These are phyloP conservation scores for Pinus taeda DNA, from an alignment of 75 land plant genomes.

Conservation along the genomic window DNA sequence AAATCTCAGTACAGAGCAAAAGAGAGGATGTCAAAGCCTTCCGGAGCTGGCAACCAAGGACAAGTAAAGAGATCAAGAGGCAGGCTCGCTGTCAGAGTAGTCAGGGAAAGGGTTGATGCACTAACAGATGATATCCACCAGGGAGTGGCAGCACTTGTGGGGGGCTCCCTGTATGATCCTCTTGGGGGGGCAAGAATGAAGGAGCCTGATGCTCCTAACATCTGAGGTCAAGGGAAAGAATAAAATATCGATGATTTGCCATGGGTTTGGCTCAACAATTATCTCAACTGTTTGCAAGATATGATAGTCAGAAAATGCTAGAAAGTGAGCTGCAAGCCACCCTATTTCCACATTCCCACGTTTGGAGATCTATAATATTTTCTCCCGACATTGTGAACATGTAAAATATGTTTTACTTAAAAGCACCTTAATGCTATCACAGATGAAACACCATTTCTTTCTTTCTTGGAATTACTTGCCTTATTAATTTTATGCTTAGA, in stretches of 20 bases:
- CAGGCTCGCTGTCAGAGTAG: too few relatives aligned
- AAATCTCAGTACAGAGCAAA: too few relatives aligned
- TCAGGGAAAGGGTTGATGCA: background rate
- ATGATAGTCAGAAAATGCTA: background rate
- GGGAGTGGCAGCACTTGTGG: too few relatives aligned
- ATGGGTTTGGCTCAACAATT: background rate
- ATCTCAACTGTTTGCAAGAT: background rate
- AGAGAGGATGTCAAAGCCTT: too few relatives aligned
- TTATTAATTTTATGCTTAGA: background rate
- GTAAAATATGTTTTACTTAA: background rate
- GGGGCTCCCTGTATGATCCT: too few relatives aligned
- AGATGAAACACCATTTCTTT: background rate
- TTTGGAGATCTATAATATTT: background rate
- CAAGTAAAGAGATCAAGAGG: too few relatives aligned
- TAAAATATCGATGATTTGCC: background rate
- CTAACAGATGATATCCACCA: too few relatives aligned
- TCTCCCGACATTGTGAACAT: background rate
- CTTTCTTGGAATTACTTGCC: background rate
- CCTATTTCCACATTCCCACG: background rate
- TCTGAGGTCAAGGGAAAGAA: too few relatives aligned
- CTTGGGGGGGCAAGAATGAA: background rate
- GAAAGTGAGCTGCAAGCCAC: background rate
- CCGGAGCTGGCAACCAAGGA: too few relatives aligned
- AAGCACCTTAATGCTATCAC: background rate
- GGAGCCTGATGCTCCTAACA: background rate